A percentile compares a stretch with the other conserved stretches of the same genome.
These are phyloP conservation scores for Populus hybrid DNA, from an alignment of 441 rosid species.

Conservation along the genomic window DNA sequence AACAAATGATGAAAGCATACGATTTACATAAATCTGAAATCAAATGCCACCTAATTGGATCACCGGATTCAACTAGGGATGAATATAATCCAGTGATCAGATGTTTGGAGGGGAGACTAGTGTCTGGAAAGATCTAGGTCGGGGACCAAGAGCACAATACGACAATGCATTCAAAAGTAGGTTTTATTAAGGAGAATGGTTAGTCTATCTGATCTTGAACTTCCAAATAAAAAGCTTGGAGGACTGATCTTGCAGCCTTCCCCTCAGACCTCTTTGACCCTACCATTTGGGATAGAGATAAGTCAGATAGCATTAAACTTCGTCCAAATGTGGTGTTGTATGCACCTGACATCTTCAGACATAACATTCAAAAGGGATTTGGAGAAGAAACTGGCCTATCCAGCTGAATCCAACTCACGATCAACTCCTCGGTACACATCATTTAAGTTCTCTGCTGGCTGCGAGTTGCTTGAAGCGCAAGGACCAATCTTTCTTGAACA, in stretches of 20 bases:
- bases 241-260: slow-evolving; percentile 30
- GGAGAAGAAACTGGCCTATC: slow-evolving; percentile 35
- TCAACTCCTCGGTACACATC: slow-evolving; percentile 34
- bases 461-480: slow-evolving; percentile 81
- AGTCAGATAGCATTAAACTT: slow-evolving; percentile 32
- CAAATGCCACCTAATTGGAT: slow-evolving; percentile 39
- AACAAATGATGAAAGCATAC: slow-evolving; percentile 36
- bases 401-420: slow-evolving; percentile 34
- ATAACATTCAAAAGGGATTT: slow-evolving; percentile 31
- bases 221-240: slow-evolving; percentile 43
- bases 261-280: slow-evolving; percentile 37
- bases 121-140: slow-evolving; percentile 34
- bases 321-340: slow-evolving; percentile 31
- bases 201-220: slow-evolving; percentile 34
- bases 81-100: slow-evolving; percentile 25
- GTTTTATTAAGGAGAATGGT: slow-evolving; percentile 27
- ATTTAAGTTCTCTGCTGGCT: slow-evolving; percentile 60
- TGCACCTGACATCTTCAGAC: slow-evolving; percentile 38
- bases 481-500: slow-evolving; percentile 64
- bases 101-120: slow-evolving; percentile 38
- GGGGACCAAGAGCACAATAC: slow-evolving; percentile 31
- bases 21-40: slow-evolving; percentile 33
- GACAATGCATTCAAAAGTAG: slow-evolving; percentile 32
- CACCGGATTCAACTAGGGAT: slow-evolving; percentile 41
- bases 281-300: slow-evolving; percentile 27